Conservation (phyloP, 2,329 filamentous ascomycete species). For the Arthrobotrys iridis region DNA sequence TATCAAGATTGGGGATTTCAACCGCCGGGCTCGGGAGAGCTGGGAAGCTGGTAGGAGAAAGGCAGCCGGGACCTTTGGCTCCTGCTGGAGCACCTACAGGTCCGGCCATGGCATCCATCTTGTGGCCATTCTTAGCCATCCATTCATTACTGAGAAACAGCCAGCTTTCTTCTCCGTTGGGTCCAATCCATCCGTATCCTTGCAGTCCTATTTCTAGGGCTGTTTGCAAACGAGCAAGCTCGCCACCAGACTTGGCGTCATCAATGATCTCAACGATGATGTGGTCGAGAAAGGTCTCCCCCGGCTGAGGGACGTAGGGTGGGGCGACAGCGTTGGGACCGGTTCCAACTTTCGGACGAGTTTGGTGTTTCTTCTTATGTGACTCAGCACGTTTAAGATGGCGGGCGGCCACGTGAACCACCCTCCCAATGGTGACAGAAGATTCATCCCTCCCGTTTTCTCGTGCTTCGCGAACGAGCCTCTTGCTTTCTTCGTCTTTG, state of each 20-base stretch:
- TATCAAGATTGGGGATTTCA: not conserved
- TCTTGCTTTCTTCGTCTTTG: constrained; percentile 26
- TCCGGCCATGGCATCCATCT: constrained; percentile 27
- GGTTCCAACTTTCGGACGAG: not conserved
- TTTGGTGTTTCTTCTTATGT: constrained; percentile 15
- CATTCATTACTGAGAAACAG: constrained; percentile 12
- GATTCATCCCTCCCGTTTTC: not conserved
- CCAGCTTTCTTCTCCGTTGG: constrained; percentile 34
- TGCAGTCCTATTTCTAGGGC: constrained; percentile 21
- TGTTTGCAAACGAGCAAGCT: constrained; percentile 8
- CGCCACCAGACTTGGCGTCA: constrained; percentile 46
- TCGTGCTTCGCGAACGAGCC: not conserved
- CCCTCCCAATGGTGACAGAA: not conserved
- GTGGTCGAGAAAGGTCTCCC: constrained; percentile 43
- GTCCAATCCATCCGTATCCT: constrained; percentile 19
- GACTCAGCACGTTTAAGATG: constrained; percentile 9
- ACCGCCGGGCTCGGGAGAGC: not conserved
- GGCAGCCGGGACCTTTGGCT: not conserved
- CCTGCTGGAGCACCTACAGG: constrained; percentile 15
- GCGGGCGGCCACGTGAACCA: not conserved
- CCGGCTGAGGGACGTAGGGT: constrained; percentile 40
- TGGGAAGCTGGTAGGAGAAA: not conserved
- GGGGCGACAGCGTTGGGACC: not conserved
- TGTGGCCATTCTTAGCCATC: constrained; percentile 19
- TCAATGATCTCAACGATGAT: constrained; percentile 38